A percentile compares a stretch with the other conserved stretches of the same genome.
Conservation (phyloP, 1,284 basidiomycete genomes). For the Phaffia rhodozyma region DNA sequence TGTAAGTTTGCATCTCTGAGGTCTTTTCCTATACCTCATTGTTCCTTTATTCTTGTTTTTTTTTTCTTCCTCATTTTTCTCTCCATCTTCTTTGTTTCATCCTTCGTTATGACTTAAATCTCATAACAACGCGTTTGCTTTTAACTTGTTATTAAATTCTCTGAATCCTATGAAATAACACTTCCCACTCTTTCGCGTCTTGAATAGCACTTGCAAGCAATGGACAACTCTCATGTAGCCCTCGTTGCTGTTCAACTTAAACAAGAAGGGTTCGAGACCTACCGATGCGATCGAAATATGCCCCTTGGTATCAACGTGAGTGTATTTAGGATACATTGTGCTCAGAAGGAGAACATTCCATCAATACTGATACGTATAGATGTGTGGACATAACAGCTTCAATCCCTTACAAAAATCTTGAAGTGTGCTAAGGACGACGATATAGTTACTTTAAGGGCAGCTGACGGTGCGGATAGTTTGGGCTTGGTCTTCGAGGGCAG, state of each 20-base stretch:
- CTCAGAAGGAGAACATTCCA: not conserved
- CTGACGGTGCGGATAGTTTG: constrained; percentile 81
- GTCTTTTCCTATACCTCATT: not conserved
- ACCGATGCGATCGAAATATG: constrained; percentile 92
- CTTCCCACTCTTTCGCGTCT: not conserved
- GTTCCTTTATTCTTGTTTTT: not conserved
- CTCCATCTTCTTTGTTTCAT: not conserved
- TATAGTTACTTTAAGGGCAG: constrained; percentile 78
- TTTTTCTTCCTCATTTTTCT: not conserved
- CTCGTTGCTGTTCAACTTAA: constrained; percentile 75
- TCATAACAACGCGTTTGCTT: not conserved
- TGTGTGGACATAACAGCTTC: constrained; percentile 39
- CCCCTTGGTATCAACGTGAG: constrained; percentile 71
- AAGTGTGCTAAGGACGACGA: constrained; percentile 98
- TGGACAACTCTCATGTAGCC: constrained; percentile 99
- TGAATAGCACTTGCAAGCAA: constrained; percentile 72
- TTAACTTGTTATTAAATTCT: not conserved
- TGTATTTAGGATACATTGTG: not conserved
- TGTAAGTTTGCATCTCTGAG: constrained; percentile 40
- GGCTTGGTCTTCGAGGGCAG: constrained; percentile 85
- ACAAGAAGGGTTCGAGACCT: constrained; percentile 67
- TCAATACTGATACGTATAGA: not conserved
- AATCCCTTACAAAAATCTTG: constrained; percentile 84
- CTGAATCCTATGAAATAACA: not conserved
- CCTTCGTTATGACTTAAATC: not conserved